A percentile compares a stretch with the other conserved stretches of the same genome.
Evolutionary conservation across 116 monocot genomes (phyloP).

Genomic region (Zostera marina): DNA sequence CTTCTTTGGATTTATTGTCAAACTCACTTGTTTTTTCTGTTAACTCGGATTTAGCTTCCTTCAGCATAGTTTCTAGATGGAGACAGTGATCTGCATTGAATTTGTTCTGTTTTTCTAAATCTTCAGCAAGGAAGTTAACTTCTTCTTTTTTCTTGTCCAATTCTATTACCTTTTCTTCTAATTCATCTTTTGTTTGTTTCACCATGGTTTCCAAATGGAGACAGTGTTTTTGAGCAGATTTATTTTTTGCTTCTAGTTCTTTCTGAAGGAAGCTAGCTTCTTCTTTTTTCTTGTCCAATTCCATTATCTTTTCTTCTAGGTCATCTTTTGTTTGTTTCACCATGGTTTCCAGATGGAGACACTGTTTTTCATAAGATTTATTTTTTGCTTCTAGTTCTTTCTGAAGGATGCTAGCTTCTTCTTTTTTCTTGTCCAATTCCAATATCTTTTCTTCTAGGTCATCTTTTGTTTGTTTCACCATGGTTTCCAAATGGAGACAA

Average conservation of each 20-base stretch:
- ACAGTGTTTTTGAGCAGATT: conserved; percentile 7
- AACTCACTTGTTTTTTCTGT: conserved; percentile 21
- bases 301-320: conserved; percentile 18
- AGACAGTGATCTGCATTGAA: not conserved
- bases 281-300: not conserved
- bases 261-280: conserved; percentile 14
- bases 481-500: conserved; percentile 15
- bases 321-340: conserved; percentile 2
- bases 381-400: conserved; percentile 28
- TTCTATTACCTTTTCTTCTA: conserved; percentile 16
- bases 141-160: conserved; percentile 40
- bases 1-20: conserved; percentile 34
- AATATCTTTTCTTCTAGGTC: conserved; percentile 14
- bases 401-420: conserved; percentile 34
- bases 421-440: conserved; percentile 30
- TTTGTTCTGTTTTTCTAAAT: conserved; percentile 3
- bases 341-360: not conserved
- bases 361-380: conserved; percentile 13
- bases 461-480: not conserved
- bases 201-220: not conserved
- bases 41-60: not conserved
- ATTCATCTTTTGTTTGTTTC: not conserved
- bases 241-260: conserved; percentile 31
- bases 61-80: conserved; percentile 15
- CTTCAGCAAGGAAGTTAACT: conserved; percentile 11